Conservation (phyloP, 176 grass and related monocot species). For the Oryza punctata region DNA sequence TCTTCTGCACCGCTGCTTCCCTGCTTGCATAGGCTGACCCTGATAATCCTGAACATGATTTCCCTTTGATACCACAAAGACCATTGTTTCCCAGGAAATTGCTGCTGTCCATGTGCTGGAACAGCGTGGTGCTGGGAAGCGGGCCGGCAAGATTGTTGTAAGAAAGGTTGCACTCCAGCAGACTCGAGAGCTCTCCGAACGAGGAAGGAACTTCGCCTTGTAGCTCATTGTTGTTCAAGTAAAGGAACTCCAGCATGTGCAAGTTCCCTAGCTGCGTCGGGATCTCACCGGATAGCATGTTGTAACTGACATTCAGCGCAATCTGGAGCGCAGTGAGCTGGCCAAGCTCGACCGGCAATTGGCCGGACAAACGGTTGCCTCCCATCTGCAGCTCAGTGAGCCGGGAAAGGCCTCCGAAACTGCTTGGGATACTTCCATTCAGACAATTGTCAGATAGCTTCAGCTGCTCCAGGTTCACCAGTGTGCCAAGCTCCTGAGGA, state of each 20-base stretch:
- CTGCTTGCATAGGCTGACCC: constrained; percentile 43
- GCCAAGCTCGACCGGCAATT: constrained; percentile 74
- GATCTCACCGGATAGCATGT: constrained; percentile 81
- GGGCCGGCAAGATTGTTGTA: constrained; percentile 84
- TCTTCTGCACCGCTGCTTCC: constrained; percentile 38
- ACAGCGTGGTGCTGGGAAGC: constrained; percentile 65
- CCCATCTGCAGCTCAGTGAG: constrained; percentile 95
- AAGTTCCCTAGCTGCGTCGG: constrained; percentile 78
- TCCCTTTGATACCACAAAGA: constrained; percentile 71
- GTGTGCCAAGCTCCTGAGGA: constrained; percentile 67
- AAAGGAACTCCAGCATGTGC: constrained; percentile 74
- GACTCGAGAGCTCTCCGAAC: constrained; percentile 71
- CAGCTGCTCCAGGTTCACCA: constrained; percentile 84
- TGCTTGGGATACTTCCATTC: constrained; percentile 78
- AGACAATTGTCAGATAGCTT: constrained; percentile 80
- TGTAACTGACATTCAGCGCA: constrained; percentile 89
- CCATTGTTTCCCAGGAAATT: constrained; percentile 88
- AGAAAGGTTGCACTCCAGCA: constrained; percentile 91
- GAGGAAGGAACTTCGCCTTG: constrained; percentile 75
- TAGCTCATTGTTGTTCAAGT: constrained; percentile 92
- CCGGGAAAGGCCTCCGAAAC: constrained; percentile 68
- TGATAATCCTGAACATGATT: constrained; percentile 50
- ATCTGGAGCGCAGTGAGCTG: constrained; percentile 80
- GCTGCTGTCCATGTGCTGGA: constrained; percentile 72
- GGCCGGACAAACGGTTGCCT: constrained; percentile 71